Evolutionary conservation across 768 basidiomycete species (phyloP).

Genomic region (Mycena crocata): DNA sequence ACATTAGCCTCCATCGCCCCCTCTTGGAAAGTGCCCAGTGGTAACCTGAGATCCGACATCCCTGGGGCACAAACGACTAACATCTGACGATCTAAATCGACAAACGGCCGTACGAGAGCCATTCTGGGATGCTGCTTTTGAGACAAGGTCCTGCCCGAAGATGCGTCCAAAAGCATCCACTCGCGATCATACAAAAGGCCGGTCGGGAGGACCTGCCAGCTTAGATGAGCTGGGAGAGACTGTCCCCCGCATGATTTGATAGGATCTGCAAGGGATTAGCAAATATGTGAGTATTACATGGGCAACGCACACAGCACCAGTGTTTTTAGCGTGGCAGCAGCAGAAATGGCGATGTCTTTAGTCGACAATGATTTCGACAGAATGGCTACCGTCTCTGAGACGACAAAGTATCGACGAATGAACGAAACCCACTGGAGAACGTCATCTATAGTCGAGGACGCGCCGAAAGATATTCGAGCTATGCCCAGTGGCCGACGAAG

Average conservation of each 20-base stretch:
- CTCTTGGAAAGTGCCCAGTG: constrained; percentile 19
- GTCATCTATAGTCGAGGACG: constrained; percentile 33
- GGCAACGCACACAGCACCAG: constrained; percentile 27
- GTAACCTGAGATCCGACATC: constrained; percentile 22
- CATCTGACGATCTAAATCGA: constrained; percentile 19
- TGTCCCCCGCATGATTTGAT: constrained; percentile 36
- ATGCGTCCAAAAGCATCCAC: constrained; percentile 30
- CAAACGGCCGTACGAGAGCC: constrained; percentile 29
- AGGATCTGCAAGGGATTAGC: constrained; percentile 25
- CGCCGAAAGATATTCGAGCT: constrained; percentile 33
- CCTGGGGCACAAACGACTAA: constrained; percentile 26
- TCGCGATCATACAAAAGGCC: constrained; percentile 35
- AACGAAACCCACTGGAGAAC: constrained; percentile 32
- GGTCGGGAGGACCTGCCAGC: constrained; percentile 27
- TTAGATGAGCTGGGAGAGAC: constrained; percentile 15
- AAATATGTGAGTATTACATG: neutral
- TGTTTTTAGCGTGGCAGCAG: constrained; percentile 18
- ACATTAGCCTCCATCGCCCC: constrained; percentile 18
- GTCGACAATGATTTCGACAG: constrained; percentile 11
- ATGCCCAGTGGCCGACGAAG: constrained; percentile 26
- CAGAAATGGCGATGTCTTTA: neutral
- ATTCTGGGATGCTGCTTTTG: constrained; percentile 34
- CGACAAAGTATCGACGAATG: constrained; percentile 34
- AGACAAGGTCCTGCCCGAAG: constrained; percentile 29
- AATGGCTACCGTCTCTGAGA: constrained; percentile 27